A percentile compares a stretch with the other conserved stretches of the same genome.
These are phyloP conservation scores for Francoa sonchifolia DNA, from an alignment of 441 rosid genomes.

Conservation along the genomic window DNA sequence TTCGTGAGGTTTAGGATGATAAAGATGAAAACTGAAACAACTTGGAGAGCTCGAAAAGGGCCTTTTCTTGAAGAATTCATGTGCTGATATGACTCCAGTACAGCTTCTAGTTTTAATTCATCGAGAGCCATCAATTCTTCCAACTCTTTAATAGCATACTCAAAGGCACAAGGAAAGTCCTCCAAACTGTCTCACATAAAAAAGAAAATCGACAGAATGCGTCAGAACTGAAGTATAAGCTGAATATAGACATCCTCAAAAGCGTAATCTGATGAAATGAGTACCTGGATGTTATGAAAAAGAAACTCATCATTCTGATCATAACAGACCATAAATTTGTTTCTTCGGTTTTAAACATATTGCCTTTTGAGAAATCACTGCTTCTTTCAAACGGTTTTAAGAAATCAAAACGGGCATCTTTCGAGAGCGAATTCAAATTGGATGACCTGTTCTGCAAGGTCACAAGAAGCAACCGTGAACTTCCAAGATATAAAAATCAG, in stretches of 20 bases:
- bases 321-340: conserved; percentile 48
- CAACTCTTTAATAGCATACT: conserved; percentile 45
- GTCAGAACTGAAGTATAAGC: conserved; percentile 9
- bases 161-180: conserved; percentile 50
- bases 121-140: conserved; percentile 39
- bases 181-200: conserved; percentile 40
- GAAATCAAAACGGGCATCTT: conserved; percentile 41
- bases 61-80: conserved; percentile 49
- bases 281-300: conserved; percentile 63
- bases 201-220: conserved; percentile 9
- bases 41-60: conserved; percentile 59
- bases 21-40: conserved; percentile 54
- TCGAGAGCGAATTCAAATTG: conserved; percentile 24
- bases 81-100: conserved; percentile 48
- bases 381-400: conserved; percentile 38
- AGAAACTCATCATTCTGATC: conserved; percentile 56
- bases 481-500: conserved; percentile 4
- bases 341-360: conserved; percentile 20
- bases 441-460: conserved; percentile 64
- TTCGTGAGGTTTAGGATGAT: conserved; percentile 28
- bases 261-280: conserved; percentile 5
- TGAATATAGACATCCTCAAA: conserved; percentile 2
- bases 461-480: conserved; percentile 22
- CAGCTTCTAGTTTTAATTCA: conserved; percentile 32
- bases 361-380: conserved; percentile 13